Evolutionary conservation across 768 basidiomycete species (phyloP), one percentile per base, ranked within the genome.

Genomic region (Serpula lacrymans): DNA sequence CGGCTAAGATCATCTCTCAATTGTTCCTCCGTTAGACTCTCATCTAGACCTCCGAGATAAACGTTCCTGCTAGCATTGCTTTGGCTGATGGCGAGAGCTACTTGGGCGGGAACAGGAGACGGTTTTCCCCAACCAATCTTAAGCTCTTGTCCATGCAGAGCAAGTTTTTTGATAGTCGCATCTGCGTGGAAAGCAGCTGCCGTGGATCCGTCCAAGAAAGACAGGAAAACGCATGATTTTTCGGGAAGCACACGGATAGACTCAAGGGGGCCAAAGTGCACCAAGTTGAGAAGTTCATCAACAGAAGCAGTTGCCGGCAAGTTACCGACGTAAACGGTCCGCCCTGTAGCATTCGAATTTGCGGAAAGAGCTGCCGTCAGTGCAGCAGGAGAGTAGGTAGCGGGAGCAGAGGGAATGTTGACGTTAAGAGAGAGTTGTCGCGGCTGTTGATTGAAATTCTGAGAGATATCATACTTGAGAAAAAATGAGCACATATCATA

Each of bases 41-140:
- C 90, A 29, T 95, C 93, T 28, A 99, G 70, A 13, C 91, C 91
- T 30, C 96, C 96, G 13, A 99, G 75, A 57, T 97, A 99, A 43
- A 99, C 96, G 54, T 98, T 99, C 50, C 96, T 70, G 51, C 87
- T 92, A 2, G 96, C 96, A 51, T 91, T 92, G 64, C 82, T 84
- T 68, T 94, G 89, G 52, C 78, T 80, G 40, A 98, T 95, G 1
- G 94, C 92, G 18, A 88, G 75, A 3, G 82, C 78, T 10, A 98
- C 90, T 55, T 85, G 82, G 18, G 82, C 78, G 1, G 92, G 89
- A 3, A 98, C 91, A 12, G 85, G 81, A 2, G 82, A 84, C 1
- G 94, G 87, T 60, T 98, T 96, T 20, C 95, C 96, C 95, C 95
- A 99, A 16, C 96, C 96, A 49, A 99, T 94, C 69, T 94, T 94